Conservation (phyloP, 2,329 filamentous ascomycete species). For the Aspergillus udagawae region DNA sequence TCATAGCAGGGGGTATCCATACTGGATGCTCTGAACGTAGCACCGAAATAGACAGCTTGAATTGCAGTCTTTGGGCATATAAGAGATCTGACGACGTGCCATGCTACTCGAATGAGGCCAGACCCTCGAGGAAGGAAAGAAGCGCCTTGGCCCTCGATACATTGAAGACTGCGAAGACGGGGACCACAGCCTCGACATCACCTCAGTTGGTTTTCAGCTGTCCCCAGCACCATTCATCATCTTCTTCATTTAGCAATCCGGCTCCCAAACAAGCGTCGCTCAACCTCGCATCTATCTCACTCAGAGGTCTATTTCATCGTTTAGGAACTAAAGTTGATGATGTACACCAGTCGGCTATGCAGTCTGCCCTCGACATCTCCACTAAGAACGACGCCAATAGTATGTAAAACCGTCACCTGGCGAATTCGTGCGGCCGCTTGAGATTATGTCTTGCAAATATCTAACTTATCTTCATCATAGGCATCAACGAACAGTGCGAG, state of each 20-base stretch:
- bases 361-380: neutral
- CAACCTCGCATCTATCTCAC: neutral
- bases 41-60: neutral
- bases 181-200: neutral
- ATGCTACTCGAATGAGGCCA: neutral
- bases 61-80: neutral
- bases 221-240: slow-evolving; percentile 33
- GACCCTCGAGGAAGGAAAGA: neutral
- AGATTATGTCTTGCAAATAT: neutral
- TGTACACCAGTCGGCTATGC: neutral
- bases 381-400: neutral
- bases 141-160: neutral
- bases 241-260: neutral
- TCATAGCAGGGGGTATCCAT: neutral
- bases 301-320: neutral
- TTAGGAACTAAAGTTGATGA: neutral
- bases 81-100: neutral
- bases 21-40: neutral
- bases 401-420: neutral
- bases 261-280: neutral
- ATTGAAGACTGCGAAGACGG: neutral
- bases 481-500: neutral
- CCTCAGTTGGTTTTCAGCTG: neutral
- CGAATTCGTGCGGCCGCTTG: neutral
- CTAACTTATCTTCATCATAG: neutral